Evolutionary conservation across 169 alveolate species (phyloP).

Genomic region (Amoebophrya sp.): DNA sequence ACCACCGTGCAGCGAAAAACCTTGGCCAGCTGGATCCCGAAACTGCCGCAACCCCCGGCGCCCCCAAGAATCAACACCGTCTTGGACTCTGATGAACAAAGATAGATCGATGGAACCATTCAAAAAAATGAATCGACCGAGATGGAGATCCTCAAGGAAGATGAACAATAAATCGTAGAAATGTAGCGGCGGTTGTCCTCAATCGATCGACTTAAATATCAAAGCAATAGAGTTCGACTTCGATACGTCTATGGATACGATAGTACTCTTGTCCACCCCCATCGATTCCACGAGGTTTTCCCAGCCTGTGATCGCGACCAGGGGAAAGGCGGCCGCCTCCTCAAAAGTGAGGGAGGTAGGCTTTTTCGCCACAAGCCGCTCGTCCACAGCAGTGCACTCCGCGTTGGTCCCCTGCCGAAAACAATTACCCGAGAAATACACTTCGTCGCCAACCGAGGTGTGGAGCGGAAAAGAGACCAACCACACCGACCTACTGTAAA

Average conservation of each 20-base stretch:
- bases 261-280: not conserved
- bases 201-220: too few species aligned
- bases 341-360: not conserved
- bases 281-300: not conserved
- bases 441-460: constrained; percentile 1
- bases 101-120: too few species aligned
- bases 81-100: too few species aligned
- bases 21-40: not conserved
- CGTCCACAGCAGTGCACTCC: not conserved
- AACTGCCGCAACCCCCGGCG: not conserved
- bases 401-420: not conserved
- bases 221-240: too few species aligned
- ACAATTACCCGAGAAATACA: not conserved
- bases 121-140: too few species aligned
- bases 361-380: not conserved
- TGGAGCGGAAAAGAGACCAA: too few species aligned
- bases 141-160: too few species aligned
- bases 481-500: too few species aligned
- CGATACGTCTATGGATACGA: too few species aligned
- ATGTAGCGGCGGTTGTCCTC: too few species aligned
- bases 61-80: not conserved
- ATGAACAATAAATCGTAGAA: too few species aligned
- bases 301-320: not conserved
- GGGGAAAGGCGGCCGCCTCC: not conserved
- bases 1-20: not conserved